Percentiles rank a stretch among this genome's conserved stretches.
These are phyloP conservation scores for Microbotryum lychnidis-dioicae DNA, from an alignment of 1,284 basidiomycete genomes.

Conservation along the genomic window DNA sequence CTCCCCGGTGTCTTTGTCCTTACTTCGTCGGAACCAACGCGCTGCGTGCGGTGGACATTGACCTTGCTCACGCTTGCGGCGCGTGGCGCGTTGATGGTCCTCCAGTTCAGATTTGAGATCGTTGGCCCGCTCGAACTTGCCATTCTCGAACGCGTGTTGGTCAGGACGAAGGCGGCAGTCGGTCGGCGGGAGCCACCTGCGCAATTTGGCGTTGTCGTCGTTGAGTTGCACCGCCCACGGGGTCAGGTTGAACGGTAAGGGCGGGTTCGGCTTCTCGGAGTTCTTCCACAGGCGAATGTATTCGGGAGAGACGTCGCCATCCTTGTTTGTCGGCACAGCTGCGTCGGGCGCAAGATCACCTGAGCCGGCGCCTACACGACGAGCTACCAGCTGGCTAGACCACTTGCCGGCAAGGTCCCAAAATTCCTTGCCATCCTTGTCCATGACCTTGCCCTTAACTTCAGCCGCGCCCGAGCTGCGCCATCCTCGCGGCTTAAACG, in stretches of 20 bases:
- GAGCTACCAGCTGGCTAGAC: constrained; percentile 88
- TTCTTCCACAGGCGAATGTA: constrained; percentile 88
- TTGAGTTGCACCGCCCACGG: constrained; percentile 90
- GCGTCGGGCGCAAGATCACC: constrained; percentile 68
- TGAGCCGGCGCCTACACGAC: constrained; percentile 56
- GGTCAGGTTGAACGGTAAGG: constrained; percentile 80
- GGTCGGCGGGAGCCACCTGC: constrained; percentile 72
- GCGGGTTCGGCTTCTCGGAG: constrained; percentile 59
- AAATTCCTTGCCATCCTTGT: constrained; percentile 55
- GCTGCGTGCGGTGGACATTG: constrained; percentile 63
- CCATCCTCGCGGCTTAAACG: constrained; percentile 96
- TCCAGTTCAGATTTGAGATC: constrained; percentile 78
- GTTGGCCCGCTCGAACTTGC: constrained; percentile 64
- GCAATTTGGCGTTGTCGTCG: constrained; percentile 62
- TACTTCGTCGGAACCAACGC: constrained; percentile 50
- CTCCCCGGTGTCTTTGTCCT: constrained; percentile 76
- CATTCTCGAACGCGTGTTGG: constrained; percentile 56
- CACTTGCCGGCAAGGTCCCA: constrained; percentile 95
- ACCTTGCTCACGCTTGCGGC: constrained; percentile 70
- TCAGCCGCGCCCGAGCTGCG: constrained; percentile 83
- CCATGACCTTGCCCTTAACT: constrained; percentile 75
- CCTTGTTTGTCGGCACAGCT: constrained; percentile 28
- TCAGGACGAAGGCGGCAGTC: constrained; percentile 92
- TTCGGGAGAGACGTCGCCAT: constrained; percentile 41
- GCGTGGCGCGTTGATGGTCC: constrained; percentile 72